Conservation (phyloP, 2,329 filamentous ascomycete genomes). For the Monascus ruber region DNA sequence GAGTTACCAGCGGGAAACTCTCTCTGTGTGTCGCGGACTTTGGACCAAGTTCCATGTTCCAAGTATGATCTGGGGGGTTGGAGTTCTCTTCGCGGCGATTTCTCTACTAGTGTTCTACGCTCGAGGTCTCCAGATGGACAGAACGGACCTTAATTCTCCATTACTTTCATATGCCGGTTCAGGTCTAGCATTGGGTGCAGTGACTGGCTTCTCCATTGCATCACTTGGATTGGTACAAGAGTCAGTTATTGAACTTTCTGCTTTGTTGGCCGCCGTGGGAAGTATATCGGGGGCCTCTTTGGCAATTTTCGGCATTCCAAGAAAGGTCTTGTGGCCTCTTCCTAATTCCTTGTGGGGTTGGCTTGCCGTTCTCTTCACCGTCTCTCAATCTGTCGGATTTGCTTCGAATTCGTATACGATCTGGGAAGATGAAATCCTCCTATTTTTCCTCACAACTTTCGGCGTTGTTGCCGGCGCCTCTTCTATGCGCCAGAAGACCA, state of each 20-base stretch:
- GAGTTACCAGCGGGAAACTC: conserved; percentile 65
- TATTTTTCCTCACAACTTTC: conserved; percentile 86
- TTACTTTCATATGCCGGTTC: conserved; percentile 41
- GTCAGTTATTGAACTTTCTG: conserved; percentile 20
- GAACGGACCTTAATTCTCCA: conserved; percentile 41
- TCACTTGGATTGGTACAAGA: conserved; percentile 17
- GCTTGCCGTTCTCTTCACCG: conserved; percentile 66
- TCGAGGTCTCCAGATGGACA: conserved; percentile 42
- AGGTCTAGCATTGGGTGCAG: conserved; percentile 36
- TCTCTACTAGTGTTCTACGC: conserved; percentile 63
- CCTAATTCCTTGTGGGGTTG: conserved; percentile 82
- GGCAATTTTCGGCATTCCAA: conserved; percentile 28
- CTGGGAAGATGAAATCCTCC: conserved; percentile 90
- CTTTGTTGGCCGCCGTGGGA: conserved; percentile 32
- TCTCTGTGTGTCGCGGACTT: conserved; percentile 66
- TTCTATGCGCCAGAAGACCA: conserved; percentile 59
- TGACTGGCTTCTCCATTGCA: conserved; percentile 14
- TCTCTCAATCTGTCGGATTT: conserved; percentile 86
- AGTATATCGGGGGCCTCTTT: conserved; percentile 34
- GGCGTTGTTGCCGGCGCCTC: conserved; percentile 62
- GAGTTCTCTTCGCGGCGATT: conserved; percentile 57
- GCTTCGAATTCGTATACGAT: conserved; percentile 98
- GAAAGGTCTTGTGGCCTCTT: conserved; percentile 40
- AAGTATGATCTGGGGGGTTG: conserved; percentile 72
- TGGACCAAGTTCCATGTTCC: conserved; percentile 89